Evolutionary conservation across 768 basidiomycete species (phyloP).

Genomic region (Suillus cothurnatus): DNA sequence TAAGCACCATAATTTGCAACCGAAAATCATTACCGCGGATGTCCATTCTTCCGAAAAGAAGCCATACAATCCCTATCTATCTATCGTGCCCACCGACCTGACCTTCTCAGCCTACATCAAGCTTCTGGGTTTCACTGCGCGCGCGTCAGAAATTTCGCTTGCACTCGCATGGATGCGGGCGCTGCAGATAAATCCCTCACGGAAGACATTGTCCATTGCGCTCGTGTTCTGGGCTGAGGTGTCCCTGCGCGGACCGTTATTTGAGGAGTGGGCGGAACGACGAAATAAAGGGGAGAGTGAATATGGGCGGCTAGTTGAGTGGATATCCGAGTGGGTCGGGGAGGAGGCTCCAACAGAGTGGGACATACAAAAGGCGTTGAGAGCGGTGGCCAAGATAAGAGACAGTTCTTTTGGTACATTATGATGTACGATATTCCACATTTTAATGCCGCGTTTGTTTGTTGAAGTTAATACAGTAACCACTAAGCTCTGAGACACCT

Average conservation of each 20-base stretch:
- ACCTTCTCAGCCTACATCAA: conserved; percentile 62
- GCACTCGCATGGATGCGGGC: conserved; percentile 75
- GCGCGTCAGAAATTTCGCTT: conserved; percentile 62
- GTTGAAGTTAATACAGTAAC: neutral
- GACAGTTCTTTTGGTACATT: conserved; percentile 22
- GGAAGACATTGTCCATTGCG: conserved; percentile 57
- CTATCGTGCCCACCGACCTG: conserved; percentile 50
- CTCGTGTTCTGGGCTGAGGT: conserved; percentile 77
- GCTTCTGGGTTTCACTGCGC: conserved; percentile 54
- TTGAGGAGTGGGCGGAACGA: conserved; percentile 47
- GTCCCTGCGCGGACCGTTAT: conserved; percentile 57
- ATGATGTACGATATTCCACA: conserved; percentile 1
- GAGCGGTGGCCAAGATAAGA: conserved; percentile 31
- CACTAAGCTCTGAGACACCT: neutral
- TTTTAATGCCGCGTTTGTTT: neutral
- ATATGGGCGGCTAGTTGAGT: conserved; percentile 47
- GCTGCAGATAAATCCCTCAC: conserved; percentile 53
- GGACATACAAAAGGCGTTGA: conserved; percentile 36
- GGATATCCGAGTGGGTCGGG: conserved; percentile 64
- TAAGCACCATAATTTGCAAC: conserved; percentile 1
- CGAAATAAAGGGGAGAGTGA: conserved; percentile 38
- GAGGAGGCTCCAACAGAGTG: conserved; percentile 44
- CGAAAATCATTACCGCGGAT: neutral
- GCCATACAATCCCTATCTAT: conserved; percentile 26
- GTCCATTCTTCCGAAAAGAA: conserved; percentile 13